Evolutionary conservation across 257 asterid genomes (phyloP).

Genomic region (Solanum chiquidenum): DNA sequence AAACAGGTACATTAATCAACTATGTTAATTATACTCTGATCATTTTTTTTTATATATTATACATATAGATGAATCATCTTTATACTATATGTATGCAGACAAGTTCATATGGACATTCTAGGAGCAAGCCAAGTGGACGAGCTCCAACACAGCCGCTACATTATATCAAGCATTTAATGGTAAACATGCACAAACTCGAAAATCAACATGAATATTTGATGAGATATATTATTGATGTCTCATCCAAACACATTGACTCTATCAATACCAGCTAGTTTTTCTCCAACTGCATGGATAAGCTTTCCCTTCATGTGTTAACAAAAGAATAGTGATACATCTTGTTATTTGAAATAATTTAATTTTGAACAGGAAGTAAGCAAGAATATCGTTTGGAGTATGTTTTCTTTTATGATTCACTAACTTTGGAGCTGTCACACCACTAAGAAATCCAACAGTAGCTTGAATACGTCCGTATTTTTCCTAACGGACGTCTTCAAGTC

Average conservation of each 20-base stretch:
- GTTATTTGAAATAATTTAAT: too few species aligned
- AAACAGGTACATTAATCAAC: not conserved
- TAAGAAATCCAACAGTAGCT: too few species aligned
- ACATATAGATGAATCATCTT: not conserved
- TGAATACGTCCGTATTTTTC: too few species aligned
- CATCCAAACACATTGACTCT: not conserved
- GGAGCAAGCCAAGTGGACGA: not conserved
- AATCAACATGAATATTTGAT: not conserved
- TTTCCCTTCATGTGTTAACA: not conserved
- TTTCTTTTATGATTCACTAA: too few species aligned
- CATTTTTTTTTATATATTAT: too few species aligned
- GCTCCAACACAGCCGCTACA: not conserved
- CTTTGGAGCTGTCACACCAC: too few species aligned
- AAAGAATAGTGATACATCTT: too few species aligned
- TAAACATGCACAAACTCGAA: not conserved
- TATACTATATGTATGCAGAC: not conserved
- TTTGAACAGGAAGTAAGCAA: too few species aligned
- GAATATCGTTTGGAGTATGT: too few species aligned
- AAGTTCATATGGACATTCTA: not conserved
- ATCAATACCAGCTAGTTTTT: not conserved
- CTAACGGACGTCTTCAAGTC: too few species aligned
- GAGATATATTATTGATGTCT: not conserved
- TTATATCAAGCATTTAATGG: not conserved
- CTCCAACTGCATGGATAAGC: not conserved
- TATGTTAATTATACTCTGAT: not conserved